Conservation (phyloP, 2,329 filamentous ascomycete genomes). For the Scopulariopsis brevicaulis region DNA sequence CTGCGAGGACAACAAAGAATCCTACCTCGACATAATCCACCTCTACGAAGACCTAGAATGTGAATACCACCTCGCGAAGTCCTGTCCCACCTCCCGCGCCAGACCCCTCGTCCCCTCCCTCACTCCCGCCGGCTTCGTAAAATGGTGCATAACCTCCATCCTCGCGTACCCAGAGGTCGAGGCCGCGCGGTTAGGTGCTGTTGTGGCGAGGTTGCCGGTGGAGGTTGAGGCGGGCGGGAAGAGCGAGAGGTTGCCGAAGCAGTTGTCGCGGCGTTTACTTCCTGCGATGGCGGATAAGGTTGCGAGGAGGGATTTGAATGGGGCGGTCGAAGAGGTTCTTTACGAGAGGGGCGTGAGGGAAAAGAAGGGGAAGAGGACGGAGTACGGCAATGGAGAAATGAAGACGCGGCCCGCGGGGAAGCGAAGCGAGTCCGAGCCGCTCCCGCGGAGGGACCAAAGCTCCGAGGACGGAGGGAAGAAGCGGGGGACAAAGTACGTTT, state of each 20-base stretch:
- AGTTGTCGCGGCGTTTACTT: conserved; percentile 63
- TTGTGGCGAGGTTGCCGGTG: conserved; percentile 62
- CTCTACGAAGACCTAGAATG: conserved; percentile 43
- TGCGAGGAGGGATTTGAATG: conserved; percentile 47
- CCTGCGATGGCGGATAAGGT: conserved; percentile 46
- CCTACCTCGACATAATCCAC: conserved; percentile 28
- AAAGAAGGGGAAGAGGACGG: not conserved
- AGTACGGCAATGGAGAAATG: not conserved
- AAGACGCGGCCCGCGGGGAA: not conserved
- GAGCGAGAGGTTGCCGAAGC: conserved; percentile 66
- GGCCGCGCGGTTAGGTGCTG: conserved; percentile 54
- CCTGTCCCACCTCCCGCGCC: conserved; percentile 29
- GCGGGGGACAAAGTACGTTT: not conserved
- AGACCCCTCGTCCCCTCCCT: conserved; percentile 49
- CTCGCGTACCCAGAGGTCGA: conserved; percentile 68
- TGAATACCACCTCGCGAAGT: conserved; percentile 55
- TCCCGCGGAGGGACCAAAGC: not conserved
- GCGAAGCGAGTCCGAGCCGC: not conserved
- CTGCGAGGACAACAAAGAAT: conserved; percentile 12
- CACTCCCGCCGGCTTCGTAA: conserved; percentile 55
- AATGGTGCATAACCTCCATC: conserved; percentile 64
- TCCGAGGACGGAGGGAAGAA: not conserved
- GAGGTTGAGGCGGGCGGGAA: conserved; percentile 40
- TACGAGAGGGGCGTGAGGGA: not conserved
- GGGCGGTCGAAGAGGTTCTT: conserved; percentile 35